Base-by-base conservation (phyloP, 192 early-diverging fungal genomes). In the Backusella morwellensis region DNA sequence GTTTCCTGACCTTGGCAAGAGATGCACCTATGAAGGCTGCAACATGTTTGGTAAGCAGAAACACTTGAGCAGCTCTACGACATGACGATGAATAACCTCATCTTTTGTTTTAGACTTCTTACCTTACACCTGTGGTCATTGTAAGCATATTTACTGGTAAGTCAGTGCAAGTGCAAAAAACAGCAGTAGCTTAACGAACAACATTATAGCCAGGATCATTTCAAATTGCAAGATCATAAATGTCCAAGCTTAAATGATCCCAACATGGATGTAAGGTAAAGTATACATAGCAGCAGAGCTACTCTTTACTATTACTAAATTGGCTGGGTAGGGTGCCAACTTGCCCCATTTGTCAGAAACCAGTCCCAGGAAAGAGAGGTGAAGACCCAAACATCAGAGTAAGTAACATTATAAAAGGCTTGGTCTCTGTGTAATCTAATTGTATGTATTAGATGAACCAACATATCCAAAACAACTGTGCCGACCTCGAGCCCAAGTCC, bases 261-360 rank as follows among this genome's bases (percentile, higher is more conserved):
- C 1, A 78, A 82, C 5, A 82, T 85, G 1, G 88, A 93, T 72
- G 86, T 91, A 52, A 47, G 87, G 88, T 84, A 86, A 79, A 38
- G 12, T 36, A 1, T 6, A 4, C n/a, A 40, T 3, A 40, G 11
- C 38, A 35, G 91, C 91, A 0, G 91, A 91, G 38, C 3, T 86
- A 86, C 68, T 93, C 15, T 47, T 40, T 14, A 40, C 2, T 68
- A 68, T 8, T 36, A n/a, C 7, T 35, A 9, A 4, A 50, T 7
- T 2, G 11, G 42, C 2, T 14, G 11, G 77, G 74, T 19, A 85
- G 88, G 34, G 92, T 93, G 0, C 92, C 93, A 6, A 87, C 87
- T 66, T 95, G 93, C 63, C 93, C 93, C 12, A 82, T 97, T 26
- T 97, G 95, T 78, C 75, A 86, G 21, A 83, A 90, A 69, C 91